Conservation (phyloP, 83 land plant genomes). For the Picea abies region DNA sequence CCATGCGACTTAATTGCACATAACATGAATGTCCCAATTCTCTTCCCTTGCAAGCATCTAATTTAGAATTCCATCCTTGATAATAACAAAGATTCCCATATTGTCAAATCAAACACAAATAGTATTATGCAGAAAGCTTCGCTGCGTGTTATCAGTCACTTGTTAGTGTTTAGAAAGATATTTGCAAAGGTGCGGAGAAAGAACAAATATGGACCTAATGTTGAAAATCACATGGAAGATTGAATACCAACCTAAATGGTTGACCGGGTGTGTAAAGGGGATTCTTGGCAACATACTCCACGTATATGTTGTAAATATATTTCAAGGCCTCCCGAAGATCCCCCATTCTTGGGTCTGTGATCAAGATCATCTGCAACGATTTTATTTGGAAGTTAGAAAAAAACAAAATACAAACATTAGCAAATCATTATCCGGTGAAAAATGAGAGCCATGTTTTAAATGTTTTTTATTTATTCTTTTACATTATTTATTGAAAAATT, state of each 20-base stretch:
- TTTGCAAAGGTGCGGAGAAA: not conserved
- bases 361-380: conserved; percentile 63
- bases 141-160: not conserved
- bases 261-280: conserved; percentile 92
- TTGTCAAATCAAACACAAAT: no score
- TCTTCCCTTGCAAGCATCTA: no score
- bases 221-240: not conserved
- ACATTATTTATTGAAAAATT: not conserved
- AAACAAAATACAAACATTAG: not conserved
- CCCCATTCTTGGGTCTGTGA: conserved; percentile 88
- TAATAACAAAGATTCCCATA: no score
- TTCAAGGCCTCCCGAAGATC: conserved; percentile 87
- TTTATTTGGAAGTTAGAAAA: not conserved
- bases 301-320: conserved; percentile 94
- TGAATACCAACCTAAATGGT: conserved; percentile 70
- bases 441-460: not conserved
- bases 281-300: conserved; percentile 96
- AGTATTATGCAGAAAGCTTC: not conserved
- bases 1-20: no score
- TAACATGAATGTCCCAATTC: no score
- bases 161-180: not conserved
- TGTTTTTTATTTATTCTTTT: not conserved
- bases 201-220: not conserved
- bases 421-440: not conserved
- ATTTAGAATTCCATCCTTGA: no score